Evolutionary conservation across 371 early-diverging fungal genomes (phyloP).

Genomic region (Lichtheimia hyalospora): DNA sequence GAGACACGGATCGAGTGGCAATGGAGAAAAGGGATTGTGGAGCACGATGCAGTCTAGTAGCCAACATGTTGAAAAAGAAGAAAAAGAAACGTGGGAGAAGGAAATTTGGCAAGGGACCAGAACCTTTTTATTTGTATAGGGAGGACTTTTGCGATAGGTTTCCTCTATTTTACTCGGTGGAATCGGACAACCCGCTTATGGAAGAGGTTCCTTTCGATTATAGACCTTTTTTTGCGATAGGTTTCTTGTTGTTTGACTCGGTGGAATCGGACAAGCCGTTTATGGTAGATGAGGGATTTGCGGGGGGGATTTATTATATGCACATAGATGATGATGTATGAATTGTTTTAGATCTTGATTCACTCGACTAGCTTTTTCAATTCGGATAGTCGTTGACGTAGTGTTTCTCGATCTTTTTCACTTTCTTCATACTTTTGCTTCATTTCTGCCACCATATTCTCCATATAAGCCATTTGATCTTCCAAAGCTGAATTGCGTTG

Average conservation of each 20-base stretch:
- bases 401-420: conserved; percentile 69
- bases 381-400: conserved; percentile 63
- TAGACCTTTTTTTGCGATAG: conserved; percentile 22
- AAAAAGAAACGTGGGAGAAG: conserved; percentile 5
- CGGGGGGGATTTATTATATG: too few relatives aligned
- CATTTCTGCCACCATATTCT: conserved; percentile 70
- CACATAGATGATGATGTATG: too few relatives aligned
- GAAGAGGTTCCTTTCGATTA: neutral
- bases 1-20: conserved; percentile 16
- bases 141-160: conserved; percentile 39
- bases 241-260: conserved; percentile 41
- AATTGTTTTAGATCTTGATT: neutral
- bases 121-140: conserved; percentile 7
- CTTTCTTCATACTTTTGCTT: conserved; percentile 74
- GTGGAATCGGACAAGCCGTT: conserved; percentile 23
- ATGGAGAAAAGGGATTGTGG: conserved; percentile 14
- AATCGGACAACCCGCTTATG: conserved; percentile 9
- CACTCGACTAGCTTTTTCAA: conserved; percentile 32
- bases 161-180: conserved; percentile 45
- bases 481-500: conserved; percentile 73
- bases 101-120: neutral
- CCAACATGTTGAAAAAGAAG: conserved; percentile 6
- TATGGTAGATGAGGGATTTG: neutral
- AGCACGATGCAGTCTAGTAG: conserved; percentile 13
- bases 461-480: conserved; percentile 72